Conservation (phyloP, 2,329 filamentous ascomycete species). For the Coniella vitis region DNA sequence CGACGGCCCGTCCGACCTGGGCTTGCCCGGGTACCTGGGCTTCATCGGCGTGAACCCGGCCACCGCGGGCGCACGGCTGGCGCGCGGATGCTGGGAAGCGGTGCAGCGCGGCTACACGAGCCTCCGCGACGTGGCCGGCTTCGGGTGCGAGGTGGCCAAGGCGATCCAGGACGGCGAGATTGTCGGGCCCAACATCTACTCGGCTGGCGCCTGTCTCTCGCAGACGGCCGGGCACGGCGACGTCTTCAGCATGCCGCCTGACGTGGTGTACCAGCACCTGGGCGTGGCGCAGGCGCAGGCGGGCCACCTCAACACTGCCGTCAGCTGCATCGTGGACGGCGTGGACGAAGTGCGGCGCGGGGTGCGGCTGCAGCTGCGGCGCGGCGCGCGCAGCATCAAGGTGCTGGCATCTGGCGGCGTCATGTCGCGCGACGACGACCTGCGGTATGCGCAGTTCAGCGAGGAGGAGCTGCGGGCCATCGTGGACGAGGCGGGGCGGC, state of each 20-base stretch:
- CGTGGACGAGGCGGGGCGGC: slow-evolving; percentile 30
- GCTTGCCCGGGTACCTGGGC: slow-evolving; percentile 14
- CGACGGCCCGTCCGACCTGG: slow-evolving; percentile 14
- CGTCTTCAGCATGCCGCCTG: slow-evolving; percentile 27
- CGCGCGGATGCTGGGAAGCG: slow-evolving; percentile 30
- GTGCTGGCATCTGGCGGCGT: slow-evolving; percentile 34
- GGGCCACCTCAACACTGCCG: slow-evolving; percentile 24
- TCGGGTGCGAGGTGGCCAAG: slow-evolving; percentile 26
- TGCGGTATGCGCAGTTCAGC: slow-evolving; percentile 32
- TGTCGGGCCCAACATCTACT: slow-evolving; percentile 28
- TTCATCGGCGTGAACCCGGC: slow-evolving; percentile 26
- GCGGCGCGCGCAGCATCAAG: slow-evolving; percentile 35
- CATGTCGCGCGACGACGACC: slow-evolving; percentile 32
- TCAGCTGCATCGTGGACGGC: slow-evolving; percentile 29
- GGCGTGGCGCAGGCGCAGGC: slow-evolving; percentile 26
- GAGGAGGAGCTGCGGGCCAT: slow-evolving; percentile 31
- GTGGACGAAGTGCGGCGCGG: slow-evolving; percentile 34
- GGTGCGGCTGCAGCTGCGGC: slow-evolving; percentile 33
- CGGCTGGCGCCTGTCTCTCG: slow-evolving; percentile 26
- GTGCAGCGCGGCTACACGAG: slow-evolving; percentile 32
- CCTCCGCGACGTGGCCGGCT: slow-evolving; percentile 28
- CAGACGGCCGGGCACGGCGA: slow-evolving; percentile 31
- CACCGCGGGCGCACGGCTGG: slow-evolving; percentile 25
- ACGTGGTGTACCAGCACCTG: slow-evolving; percentile 27
- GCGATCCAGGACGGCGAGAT: slow-evolving; percentile 27